Conservation (phyloP, 495 filamentous ascomycete genomes). For the Penicillium daleae region DNA sequence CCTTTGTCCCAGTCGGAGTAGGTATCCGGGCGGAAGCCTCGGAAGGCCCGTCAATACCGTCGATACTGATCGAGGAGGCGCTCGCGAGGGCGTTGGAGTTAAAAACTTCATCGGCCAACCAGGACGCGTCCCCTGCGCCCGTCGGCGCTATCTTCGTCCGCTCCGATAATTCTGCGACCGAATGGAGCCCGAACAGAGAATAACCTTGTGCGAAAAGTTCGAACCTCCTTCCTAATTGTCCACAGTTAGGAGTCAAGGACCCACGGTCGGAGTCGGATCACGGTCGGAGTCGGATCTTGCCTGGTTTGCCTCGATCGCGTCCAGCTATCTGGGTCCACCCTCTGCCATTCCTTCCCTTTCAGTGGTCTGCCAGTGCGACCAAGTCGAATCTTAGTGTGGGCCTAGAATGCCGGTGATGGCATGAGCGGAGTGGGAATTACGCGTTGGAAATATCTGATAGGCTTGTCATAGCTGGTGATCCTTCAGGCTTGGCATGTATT, state of each 20-base stretch:
- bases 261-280: slow-evolving; percentile 1
- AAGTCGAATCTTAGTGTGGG: neutral
- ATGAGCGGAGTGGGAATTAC: neutral
- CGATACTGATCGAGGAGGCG: neutral
- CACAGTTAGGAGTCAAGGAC: neutral
- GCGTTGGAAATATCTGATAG: slow-evolving; percentile 14
- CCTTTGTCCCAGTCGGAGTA: neutral
- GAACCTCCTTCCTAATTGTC: slow-evolving; percentile 11
- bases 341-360: neutral
- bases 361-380: neutral
- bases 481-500: neutral
- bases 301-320: slow-evolving; percentile 11
- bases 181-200: too few relatives aligned
- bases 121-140: neutral
- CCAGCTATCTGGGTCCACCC: slow-evolving; percentile 11
- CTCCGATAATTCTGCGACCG: too few relatives aligned
- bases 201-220: neutral
- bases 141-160: slow-evolving; percentile 7
- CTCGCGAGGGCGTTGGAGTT: neutral
- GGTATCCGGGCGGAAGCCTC: neutral
- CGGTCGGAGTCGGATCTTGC: slow-evolving; percentile 14
- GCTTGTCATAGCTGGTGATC: neutral
- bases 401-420: neutral
- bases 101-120: slow-evolving; percentile 5
- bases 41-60: neutral